Evolutionary conservation across 2,329 filamentous ascomycete species (phyloP).

Genomic region (Cladorrhinum sp.): DNA sequence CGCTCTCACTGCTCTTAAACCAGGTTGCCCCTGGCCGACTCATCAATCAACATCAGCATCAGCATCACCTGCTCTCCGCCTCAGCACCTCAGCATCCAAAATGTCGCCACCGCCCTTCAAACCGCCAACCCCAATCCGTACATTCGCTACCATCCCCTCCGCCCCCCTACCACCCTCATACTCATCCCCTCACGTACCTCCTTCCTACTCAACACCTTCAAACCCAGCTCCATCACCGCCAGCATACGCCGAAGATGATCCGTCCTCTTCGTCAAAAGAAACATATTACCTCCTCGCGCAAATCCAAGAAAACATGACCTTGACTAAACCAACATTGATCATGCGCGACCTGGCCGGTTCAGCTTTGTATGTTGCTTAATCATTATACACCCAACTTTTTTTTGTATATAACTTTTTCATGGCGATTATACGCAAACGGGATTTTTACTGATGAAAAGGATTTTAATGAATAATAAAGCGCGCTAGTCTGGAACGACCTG

Average conservation of each 20-base stretch:
- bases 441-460: too few relatives aligned
- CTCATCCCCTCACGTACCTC: background rate
- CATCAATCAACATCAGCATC: background rate
- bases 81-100: background rate
- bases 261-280: constrained; percentile 5
- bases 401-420: background rate
- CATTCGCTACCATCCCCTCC: background rate
- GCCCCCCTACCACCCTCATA: background rate
- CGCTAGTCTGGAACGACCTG: constrained; percentile 41
- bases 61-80: background rate
- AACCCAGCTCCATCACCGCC: background rate
- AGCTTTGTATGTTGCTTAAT: constrained; percentile 31
- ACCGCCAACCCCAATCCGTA: background rate
- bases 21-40: background rate
- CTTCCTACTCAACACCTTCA: background rate
- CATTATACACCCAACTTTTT: background rate
- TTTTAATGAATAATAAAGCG: constrained; percentile 19
- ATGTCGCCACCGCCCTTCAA: background rate
- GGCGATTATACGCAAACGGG: too few relatives aligned
- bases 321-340: constrained; percentile 49
- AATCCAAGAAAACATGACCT: constrained; percentile 46
- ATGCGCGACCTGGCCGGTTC: constrained; percentile 38
- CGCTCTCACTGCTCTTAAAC: background rate
- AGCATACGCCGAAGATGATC: background rate
- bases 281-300: constrained; percentile 43